These are phyloP conservation scores for Sanghuangporus baumii DNA, from an alignment of 1,284 basidiomycete species.

Conservation along the genomic window DNA sequence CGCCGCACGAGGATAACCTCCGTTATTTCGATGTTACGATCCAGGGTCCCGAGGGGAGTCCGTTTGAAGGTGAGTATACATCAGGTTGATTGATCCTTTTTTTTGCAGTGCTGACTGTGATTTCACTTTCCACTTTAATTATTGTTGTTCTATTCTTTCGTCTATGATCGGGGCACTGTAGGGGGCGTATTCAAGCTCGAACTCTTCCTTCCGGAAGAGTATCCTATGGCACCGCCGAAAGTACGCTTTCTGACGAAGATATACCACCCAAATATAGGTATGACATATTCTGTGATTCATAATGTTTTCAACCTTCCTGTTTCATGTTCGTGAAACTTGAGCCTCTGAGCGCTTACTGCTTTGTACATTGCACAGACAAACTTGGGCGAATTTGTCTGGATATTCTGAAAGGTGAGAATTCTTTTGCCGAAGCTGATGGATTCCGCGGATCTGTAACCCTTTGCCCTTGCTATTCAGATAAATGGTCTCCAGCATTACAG, in stretches of 20 bases:
- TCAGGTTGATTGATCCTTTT: not conserved
- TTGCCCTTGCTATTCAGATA: conserved; percentile 51
- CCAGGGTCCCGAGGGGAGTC: conserved; percentile 88
- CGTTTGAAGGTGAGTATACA: conserved; percentile 77
- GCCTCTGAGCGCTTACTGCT: no score
- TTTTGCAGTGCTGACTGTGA: not conserved
- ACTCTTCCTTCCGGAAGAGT: conserved; percentile 97
- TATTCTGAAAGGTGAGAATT: conserved; percentile 80
- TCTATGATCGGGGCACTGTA: conserved; percentile 28
- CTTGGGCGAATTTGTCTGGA: conserved; percentile 97
- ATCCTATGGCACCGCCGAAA: conserved; percentile 98
- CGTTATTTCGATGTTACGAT: conserved; percentile 99
- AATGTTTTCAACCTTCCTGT: not conserved
- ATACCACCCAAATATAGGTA: conserved; percentile 99
- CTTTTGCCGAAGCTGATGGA: not conserved
- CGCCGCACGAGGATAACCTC: conserved; percentile 95
- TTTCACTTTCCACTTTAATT: not conserved
- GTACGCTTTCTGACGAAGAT: conserved; percentile 99
- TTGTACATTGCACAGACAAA: conserved; percentile 62
- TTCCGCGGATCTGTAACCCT: not conserved
- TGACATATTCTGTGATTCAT: not conserved
- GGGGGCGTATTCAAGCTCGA: conserved; percentile 94
- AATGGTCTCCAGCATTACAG: conserved; percentile 98
- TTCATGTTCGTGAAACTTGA: not conserved
- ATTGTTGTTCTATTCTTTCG: not conserved